Percentiles rank a stretch among this genome's conserved stretches.
Evolutionary conservation across 805 yeast genomes (phyloP).

Genomic region (Monosporozyma solicola): DNA sequence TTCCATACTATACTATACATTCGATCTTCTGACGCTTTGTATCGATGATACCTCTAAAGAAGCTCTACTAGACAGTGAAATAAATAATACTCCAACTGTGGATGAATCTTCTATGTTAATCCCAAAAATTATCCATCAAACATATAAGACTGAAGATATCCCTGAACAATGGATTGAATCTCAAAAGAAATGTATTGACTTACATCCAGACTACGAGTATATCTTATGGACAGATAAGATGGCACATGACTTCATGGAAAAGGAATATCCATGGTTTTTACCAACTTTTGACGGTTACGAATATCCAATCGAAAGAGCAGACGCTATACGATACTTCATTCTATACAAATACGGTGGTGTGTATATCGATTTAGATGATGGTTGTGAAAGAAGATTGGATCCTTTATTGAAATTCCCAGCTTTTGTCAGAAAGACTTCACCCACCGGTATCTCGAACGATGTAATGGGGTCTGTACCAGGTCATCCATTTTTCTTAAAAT

Average conservation of each 20-base stretch:
- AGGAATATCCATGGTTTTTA: constrained; percentile 79
- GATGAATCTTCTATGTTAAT: constrained; percentile 32
- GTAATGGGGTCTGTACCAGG: constrained; percentile 82
- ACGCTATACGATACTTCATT: constrained; percentile 80
- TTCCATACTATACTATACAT: constrained; percentile 48
- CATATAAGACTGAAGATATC: constrained; percentile 67
- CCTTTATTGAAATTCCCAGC: constrained; percentile 74
- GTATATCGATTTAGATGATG: constrained; percentile 83
- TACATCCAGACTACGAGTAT: constrained; percentile 81
- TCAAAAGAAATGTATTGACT: constrained; percentile 61
- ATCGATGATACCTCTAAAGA: constrained; percentile 62
- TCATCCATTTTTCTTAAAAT: constrained; percentile 75
- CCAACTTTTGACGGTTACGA: constrained; percentile 65
- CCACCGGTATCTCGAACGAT: constrained; percentile 87
- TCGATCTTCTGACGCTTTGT: constrained; percentile 61
- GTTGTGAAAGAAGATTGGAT: constrained; percentile 67
- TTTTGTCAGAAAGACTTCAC: constrained; percentile 74
- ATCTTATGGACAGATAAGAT: constrained; percentile 82
- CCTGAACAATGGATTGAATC: constrained; percentile 77
- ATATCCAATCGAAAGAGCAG: constrained; percentile 82
- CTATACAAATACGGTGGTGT: constrained; percentile 78
- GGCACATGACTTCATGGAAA: constrained; percentile 67
- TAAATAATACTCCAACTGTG: neutral
- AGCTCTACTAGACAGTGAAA: constrained; percentile 32
- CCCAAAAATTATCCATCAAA: constrained; percentile 88